phyloP scores from a whole-genome alignment of 1,139 yeast genomes.

The Blastobotrys indianensis region DNA sequence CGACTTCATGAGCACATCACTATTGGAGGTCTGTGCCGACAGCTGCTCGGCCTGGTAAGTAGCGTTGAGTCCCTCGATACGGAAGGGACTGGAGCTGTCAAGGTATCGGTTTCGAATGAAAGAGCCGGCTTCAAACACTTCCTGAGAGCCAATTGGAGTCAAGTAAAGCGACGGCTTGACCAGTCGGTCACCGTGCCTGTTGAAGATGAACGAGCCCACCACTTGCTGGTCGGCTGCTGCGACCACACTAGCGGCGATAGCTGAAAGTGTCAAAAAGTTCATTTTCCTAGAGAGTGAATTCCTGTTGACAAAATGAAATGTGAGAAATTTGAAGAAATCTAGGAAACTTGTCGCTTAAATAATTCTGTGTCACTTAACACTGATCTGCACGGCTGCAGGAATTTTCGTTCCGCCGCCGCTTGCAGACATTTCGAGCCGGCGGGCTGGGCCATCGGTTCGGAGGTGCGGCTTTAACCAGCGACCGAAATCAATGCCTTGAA shows the following conservation, averaged over 20 bases:
- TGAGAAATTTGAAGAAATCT: no score
- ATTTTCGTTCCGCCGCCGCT: neutral
- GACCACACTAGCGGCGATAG: slow-evolving; percentile 7
- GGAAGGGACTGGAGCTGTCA: slow-evolving; percentile 28
- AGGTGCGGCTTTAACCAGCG: neutral
- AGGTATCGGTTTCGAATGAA: slow-evolving; percentile 40
- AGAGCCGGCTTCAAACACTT: slow-evolving; percentile 35
- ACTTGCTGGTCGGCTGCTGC: slow-evolving; percentile 26
- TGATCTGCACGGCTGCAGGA: no score
- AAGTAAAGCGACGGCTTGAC: slow-evolving; percentile 38
- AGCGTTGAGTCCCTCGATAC: slow-evolving; percentile 25
- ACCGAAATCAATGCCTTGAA: neutral
- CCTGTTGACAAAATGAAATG: neutral
- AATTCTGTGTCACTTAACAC: no score
- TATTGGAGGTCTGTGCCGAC: slow-evolving; percentile 33
- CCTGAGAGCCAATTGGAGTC: slow-evolving; percentile 39
- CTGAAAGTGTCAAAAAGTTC: slow-evolving; percentile 6
- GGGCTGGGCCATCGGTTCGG: neutral
- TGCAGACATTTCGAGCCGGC: slow-evolving; percentile 1
- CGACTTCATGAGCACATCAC: slow-evolving; percentile 37
- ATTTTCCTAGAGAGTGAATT: slow-evolving; percentile 1
- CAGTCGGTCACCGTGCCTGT: slow-evolving; percentile 44
- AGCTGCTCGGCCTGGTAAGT: slow-evolving; percentile 33
- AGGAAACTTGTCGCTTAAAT: no score
- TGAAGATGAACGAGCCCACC: slow-evolving; percentile 41